Evolutionary conservation across 495 filamentous ascomycete genomes (phyloP).

Genomic region (Penicillium verhagenii): DNA sequence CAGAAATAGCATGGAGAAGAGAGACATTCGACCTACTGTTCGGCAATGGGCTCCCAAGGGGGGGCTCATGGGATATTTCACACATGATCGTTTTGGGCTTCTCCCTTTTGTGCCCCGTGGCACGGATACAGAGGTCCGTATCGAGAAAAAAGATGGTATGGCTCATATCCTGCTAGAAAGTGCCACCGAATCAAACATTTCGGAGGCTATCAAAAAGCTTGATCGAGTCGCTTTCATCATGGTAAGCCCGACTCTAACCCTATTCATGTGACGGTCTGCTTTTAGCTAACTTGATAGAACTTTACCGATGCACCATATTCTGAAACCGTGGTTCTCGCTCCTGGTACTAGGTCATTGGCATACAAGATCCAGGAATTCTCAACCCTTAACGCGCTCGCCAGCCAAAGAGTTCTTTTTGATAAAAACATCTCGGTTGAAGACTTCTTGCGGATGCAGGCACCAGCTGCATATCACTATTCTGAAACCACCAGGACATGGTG

Average conservation of each 20-base stretch:
- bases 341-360: not conserved
- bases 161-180: not conserved
- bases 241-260: not conserved
- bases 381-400: not conserved
- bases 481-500: slow-evolving; percentile 3
- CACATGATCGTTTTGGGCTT: not conserved
- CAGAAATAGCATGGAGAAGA: not conserved
- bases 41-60: no score
- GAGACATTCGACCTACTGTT: no score
- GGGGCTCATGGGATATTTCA: not conserved
- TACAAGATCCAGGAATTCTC: not conserved
- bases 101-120: not conserved
- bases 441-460: not conserved
- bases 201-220: not conserved
- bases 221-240: not conserved
- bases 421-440: not conserved
- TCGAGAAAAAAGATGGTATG: not conserved
- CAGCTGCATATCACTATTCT: slow-evolving; percentile 12
- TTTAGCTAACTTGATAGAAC: not conserved
- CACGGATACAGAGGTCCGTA: not conserved
- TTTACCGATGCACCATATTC: not conserved
- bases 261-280: not conserved
- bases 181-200: not conserved
- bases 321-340: not conserved
- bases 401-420: not conserved